phyloP scores from a whole-genome alignment of 129 eudicot species.

The Solidago caesia region DNA sequence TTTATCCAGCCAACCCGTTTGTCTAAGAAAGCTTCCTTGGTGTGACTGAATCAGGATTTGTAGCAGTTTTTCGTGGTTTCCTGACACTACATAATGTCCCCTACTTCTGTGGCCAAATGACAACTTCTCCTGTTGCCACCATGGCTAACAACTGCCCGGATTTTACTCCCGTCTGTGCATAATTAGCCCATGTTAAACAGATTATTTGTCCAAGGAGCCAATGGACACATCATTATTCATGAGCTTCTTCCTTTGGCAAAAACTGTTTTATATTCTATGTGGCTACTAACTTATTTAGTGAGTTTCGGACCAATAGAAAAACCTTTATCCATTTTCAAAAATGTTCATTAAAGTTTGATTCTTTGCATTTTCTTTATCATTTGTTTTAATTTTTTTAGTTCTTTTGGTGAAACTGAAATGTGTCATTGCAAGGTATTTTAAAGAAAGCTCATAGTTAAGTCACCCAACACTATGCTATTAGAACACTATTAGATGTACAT shows the following conservation, averaged over 20 bases:
- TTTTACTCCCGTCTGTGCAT: constrained; percentile 81
- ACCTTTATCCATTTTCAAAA: no score
- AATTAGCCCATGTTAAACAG: constrained; percentile 68
- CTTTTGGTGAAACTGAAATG: no score
- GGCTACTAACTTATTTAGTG: no score
- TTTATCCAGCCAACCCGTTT: constrained; percentile 78
- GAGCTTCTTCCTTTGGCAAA: background rate
- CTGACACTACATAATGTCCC: constrained; percentile 64
- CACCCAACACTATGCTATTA: no score
- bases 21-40: constrained; percentile 44
- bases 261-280: no score
- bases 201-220: constrained; percentile 61
- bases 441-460: no score
- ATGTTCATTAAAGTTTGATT: no score
- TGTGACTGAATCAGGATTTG: constrained; percentile 70
- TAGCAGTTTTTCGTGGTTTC: constrained; percentile 72
- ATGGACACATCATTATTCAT: constrained; percentile 37
- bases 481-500: no score
- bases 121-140: constrained; percentile 71
- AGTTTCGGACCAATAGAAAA: no score
- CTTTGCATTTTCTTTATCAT: no score
- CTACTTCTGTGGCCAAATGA: constrained; percentile 85
- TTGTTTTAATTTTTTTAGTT: no score
- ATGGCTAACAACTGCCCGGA: constrained; percentile 68
- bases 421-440: no score